These are phyloP conservation scores for Aspergillus clavatus DNA, from an alignment of 2,329 filamentous ascomycete genomes.

Conservation along the genomic window DNA sequence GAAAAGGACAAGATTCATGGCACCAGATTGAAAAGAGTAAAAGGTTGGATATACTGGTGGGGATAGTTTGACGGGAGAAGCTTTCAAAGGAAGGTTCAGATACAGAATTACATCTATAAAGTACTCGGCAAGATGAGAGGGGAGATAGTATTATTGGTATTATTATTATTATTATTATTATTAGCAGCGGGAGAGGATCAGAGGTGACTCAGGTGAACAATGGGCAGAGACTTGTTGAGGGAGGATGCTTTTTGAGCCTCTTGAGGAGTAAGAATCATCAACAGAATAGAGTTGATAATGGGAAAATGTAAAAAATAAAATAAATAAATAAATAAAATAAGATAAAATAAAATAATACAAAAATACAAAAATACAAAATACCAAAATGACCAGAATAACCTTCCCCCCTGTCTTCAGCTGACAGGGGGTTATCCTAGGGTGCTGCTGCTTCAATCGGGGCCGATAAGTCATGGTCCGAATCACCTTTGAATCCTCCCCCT, in stretches of 20 bases:
- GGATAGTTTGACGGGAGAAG: neutral
- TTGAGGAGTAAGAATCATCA: neutral
- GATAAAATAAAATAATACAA: neutral
- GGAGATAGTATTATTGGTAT: no score
- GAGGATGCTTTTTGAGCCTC: neutral
- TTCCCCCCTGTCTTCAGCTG: constrained; percentile 1
- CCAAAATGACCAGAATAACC: no score
- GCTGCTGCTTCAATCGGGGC: neutral
- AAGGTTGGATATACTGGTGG: neutral
- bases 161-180: no score
- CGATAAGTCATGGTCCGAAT: neutral
- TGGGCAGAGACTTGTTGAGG: no score
- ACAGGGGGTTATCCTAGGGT: constrained; percentile 1
- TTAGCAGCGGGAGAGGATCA: no score
- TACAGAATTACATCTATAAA: neutral
- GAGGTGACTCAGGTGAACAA: no score
- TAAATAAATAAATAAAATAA: neutral
- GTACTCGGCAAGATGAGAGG: neutral
- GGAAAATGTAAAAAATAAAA: neutral
- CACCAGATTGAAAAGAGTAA: neutral
- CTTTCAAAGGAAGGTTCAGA: neutral
- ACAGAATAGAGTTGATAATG: neutral
- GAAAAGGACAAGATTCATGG: no score
- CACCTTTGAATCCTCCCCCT: neutral
- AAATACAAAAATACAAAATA: neutral